Percentiles rank a stretch among this genome's conserved stretches.
phyloP scores from a whole-genome alignment of 106 monocot genomes.

The Phalaenopsis aphrodite region DNA sequence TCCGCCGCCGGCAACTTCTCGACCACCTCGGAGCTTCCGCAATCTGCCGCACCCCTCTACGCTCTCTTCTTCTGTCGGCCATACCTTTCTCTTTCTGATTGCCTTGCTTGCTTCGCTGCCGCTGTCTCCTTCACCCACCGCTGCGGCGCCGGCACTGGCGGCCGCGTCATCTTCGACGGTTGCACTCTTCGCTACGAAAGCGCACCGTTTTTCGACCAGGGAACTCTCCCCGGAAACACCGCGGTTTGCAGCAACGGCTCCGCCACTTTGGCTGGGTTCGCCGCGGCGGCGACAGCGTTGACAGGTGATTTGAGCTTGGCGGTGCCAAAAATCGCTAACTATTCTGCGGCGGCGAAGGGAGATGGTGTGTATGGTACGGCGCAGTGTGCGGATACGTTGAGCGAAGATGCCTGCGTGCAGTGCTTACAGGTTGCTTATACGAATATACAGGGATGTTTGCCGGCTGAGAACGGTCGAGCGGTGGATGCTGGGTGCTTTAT shows the following conservation, averaged over 20 bases:
- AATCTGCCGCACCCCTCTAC: slow-evolving; percentile 25
- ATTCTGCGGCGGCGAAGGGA: slow-evolving; percentile 28
- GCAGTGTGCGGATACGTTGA: slow-evolving; percentile 51
- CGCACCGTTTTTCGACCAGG: slow-evolving; percentile 44
- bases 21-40: slow-evolving; percentile 28
- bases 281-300: slow-evolving; percentile 10
- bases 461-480: slow-evolving; percentile 26
- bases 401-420: slow-evolving; percentile 22
- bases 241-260: slow-evolving; percentile 24
- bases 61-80: slow-evolving; percentile 41
- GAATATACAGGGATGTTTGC: slow-evolving; percentile 44
- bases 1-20: slow-evolving; percentile 7
- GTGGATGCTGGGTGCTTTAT: slow-evolving; percentile 64
- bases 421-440: slow-evolving; percentile 41
- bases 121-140: slow-evolving; percentile 18
- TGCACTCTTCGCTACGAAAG: slow-evolving; percentile 61
- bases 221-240: slow-evolving; percentile 36
- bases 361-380: slow-evolving; percentile 38
- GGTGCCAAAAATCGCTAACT: slow-evolving; percentile 18
- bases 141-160: slow-evolving; percentile 46
- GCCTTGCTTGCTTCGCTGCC: slow-evolving; percentile 36
- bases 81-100: slow-evolving; percentile 39
- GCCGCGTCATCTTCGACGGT: slow-evolving; percentile 43
- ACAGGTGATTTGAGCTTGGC: slow-evolving; percentile 26
- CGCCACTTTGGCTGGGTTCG: background rate